Conservation (phyloP, 2,329 filamentous ascomycete species). For the Aspergillus sp. region DNA sequence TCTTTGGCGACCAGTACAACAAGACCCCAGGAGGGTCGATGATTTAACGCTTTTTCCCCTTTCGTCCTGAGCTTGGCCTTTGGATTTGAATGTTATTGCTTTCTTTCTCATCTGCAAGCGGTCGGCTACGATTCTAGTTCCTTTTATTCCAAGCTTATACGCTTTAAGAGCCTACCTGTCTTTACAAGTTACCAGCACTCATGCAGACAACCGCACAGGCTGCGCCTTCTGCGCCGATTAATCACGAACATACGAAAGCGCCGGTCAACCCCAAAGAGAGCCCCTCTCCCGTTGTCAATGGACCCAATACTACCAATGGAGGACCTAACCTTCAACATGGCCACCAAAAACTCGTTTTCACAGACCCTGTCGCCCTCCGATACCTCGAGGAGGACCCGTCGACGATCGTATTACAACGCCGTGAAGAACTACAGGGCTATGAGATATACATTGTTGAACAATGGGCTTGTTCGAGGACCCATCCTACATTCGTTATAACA, state of each 20-base stretch:
- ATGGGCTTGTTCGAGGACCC: slow-evolving; percentile 88
- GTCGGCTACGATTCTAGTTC: slow-evolving; percentile 1
- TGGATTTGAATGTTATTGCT: neutral
- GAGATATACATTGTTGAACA: slow-evolving; percentile 94
- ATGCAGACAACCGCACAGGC: slow-evolving; percentile 19
- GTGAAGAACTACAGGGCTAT: slow-evolving; percentile 70
- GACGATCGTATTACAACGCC: slow-evolving; percentile 69
- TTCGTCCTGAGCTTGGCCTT: slow-evolving; percentile 15
- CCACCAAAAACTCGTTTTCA: slow-evolving; percentile 59
- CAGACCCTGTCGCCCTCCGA: slow-evolving; percentile 61
- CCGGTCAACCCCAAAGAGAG: slow-evolving; percentile 15
- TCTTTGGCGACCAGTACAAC: slow-evolving; percentile 15
- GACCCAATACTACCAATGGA: slow-evolving; percentile 4
- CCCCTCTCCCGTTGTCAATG: slow-evolving; percentile 5
- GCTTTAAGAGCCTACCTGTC: slow-evolving; percentile 5
- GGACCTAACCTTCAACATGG: slow-evolving; percentile 19
- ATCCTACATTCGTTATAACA: slow-evolving; percentile 86
- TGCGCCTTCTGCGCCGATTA: slow-evolving; percentile 14
- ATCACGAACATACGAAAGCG: slow-evolving; percentile 24
- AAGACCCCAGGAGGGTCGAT: slow-evolving; percentile 23
- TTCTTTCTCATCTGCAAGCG: too few species aligned
- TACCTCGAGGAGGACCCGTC: slow-evolving; percentile 83
- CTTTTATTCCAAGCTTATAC: slow-evolving; percentile 1
- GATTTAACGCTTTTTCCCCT: slow-evolving; percentile 10
- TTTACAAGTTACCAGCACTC: slow-evolving; percentile 6